A percentile compares a stretch with the other conserved stretches of the same genome.
Conservation (phyloP, 805 yeast species). For the Wickerhamiella parazyma region DNA sequence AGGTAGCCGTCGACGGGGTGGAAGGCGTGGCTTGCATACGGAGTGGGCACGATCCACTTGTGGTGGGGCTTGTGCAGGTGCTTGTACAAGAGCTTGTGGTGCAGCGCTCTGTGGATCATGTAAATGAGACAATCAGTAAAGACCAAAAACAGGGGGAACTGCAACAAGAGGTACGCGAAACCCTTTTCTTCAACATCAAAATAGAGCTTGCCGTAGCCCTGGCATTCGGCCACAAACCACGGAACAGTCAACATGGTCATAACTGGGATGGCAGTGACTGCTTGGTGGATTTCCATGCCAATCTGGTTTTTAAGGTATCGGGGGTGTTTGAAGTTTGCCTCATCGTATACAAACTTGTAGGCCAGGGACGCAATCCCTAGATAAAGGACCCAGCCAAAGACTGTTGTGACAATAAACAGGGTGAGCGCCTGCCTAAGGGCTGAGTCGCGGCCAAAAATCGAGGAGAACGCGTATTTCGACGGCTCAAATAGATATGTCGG, state of each 20-base stretch:
- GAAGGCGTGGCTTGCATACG: constrained; percentile 97
- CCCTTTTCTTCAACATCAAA: constrained; percentile 51
- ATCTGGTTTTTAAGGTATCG: constrained; percentile 90
- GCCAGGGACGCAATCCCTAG: constrained; percentile 62
- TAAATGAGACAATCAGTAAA: constrained; percentile 93
- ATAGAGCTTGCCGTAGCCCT: constrained; percentile 72
- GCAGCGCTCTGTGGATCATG: constrained; percentile 81
- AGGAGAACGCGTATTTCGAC: constrained; percentile 44
- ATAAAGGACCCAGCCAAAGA: constrained; percentile 83
- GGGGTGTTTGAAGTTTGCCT: constrained; percentile 86
- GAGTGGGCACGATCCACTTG: constrained; percentile 98
- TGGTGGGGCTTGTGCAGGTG: constrained; percentile 91
- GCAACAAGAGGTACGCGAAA: constrained; percentile 45
- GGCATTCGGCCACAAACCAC: constrained; percentile 73
- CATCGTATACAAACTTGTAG: constrained; percentile 69
- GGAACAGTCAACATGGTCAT: constrained; percentile 85
- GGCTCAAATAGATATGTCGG: constrained; percentile 46
- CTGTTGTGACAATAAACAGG: constrained; percentile 50
- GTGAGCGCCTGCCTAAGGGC: constrained; percentile 56
- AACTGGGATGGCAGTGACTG: constrained; percentile 66
- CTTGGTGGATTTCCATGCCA: constrained; percentile 66
- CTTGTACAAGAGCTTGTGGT: constrained; percentile 84
- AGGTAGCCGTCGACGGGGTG: constrained; percentile 94
- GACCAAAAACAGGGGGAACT: constrained; percentile 67
- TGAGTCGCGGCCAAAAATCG: constrained; percentile 60